A percentile compares a stretch with the other conserved stretches of the same genome.
These are phyloP conservation scores for Penicillium lagena DNA, from an alignment of 495 filamentous ascomycete genomes.

Conservation along the genomic window DNA sequence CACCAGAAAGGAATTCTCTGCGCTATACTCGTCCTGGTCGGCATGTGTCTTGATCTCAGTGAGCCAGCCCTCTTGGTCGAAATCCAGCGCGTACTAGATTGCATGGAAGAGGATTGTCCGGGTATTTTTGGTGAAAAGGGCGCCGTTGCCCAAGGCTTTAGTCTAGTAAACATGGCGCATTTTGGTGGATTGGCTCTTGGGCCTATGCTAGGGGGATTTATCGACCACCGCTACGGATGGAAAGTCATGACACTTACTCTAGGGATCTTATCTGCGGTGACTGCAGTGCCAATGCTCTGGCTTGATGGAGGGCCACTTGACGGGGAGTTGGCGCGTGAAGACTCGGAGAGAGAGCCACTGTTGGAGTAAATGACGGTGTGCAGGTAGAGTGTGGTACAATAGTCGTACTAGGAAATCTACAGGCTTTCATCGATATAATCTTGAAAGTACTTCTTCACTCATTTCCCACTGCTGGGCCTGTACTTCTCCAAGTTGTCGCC, in stretches of 20 bases:
- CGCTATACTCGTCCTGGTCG: constrained; percentile 17
- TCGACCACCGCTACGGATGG: constrained; percentile 10
- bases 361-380: neutral
- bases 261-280: constrained; percentile 14
- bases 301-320: constrained; percentile 4
- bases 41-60: constrained; percentile 17
- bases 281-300: constrained; percentile 13
- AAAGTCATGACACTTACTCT: constrained; percentile 12
- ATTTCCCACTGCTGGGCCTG: no score
- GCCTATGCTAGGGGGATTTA: constrained; percentile 10
- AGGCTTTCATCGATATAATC: no score
- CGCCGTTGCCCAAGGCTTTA: constrained; percentile 50
- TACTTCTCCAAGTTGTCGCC: no score
- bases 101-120: constrained; percentile 46
- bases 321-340: neutral
- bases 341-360: constrained; percentile 5
- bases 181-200: constrained; percentile 12
- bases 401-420: no score
- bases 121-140: constrained; percentile 42
- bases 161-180: constrained; percentile 43
- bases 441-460: no score
- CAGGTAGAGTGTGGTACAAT: constrained; percentile 1
- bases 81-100: constrained; percentile 52
- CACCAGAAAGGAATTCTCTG: constrained; percentile 25
- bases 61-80: constrained; percentile 45